Evolutionary conservation across 768 basidiomycete species (phyloP), one percentile per base, ranked within the genome.

Genomic region (Psilocybe sp.): DNA sequence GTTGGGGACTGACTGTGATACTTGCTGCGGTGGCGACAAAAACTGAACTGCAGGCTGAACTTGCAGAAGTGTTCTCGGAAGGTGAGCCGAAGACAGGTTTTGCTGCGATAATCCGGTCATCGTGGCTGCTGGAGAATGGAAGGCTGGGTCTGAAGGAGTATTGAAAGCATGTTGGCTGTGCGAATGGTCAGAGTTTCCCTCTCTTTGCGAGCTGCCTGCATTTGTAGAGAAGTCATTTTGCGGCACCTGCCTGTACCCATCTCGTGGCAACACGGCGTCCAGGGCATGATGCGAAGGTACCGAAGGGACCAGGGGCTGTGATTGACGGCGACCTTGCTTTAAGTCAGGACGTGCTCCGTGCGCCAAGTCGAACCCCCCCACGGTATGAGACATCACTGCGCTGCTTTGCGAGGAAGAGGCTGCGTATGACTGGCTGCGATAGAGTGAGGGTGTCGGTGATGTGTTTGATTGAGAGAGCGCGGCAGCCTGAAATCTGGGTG

Each of bases 341-440:
- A 28, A 31, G 28, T 50, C 49, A 15, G 35, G 16, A 28, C 44
- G 49, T 15, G 16, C 35, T n/a, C 44, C 49, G 12, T 33, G 35
- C 14, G 40, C 34, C 18, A 28, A 19, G 16, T 50, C 41, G 36
- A 31, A 18, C 31, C 49, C 34, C 18, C 43, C 38, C 35, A 44
- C n/a, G 9, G 38, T 35, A 34, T 43, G 49, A 44, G 41, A 43
- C 31, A 36, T 41, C 44, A 44, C 44, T n/a, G 34, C 28, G 13
- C 42, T 43, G 28, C 18, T 15, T 16, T 43, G 49, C n/a, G 49
- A 44, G 32, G 40, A 36, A 3, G 23, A 7, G 23, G 20, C n/a
- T 18, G 31, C 9, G 36, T 50, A 43, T 11, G 49, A 50, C 1
- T 42, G 41, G 16, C 49, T 50, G 9, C 49, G 49, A 31, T 35